Conservation (phyloP, 1,284 basidiomycete genomes). For the Porogramme epimiltina region DNA sequence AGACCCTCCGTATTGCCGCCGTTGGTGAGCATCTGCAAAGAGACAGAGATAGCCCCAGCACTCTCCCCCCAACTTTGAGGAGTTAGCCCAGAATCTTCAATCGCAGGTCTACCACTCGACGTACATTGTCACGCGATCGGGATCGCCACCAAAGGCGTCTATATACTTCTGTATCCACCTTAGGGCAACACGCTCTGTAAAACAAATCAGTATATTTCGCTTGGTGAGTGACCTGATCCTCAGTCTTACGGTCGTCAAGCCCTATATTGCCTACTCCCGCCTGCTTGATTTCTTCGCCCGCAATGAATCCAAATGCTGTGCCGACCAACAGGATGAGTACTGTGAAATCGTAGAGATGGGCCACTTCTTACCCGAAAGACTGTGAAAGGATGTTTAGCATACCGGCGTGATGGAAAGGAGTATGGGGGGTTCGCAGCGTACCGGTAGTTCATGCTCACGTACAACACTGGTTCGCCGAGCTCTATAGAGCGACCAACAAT, state of each 20-base stretch:
- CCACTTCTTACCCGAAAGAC: not conserved
- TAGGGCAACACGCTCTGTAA: conserved; percentile 23
- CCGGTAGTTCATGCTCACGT: conserved; percentile 19
- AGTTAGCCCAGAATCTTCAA: too few relatives aligned
- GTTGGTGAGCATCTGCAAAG: conserved; percentile 34
- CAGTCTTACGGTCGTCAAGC: conserved; percentile 48
- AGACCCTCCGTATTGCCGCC: conserved; percentile 33
- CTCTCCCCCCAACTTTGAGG: conserved; percentile 41
- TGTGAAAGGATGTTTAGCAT: not conserved
- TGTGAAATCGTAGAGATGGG: not conserved
- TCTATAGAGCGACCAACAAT: conserved; percentile 37
- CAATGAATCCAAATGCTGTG: conserved; percentile 15
- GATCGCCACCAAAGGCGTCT: conserved; percentile 62
- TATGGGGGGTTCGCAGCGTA: too few relatives aligned
- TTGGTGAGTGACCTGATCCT: too few relatives aligned
- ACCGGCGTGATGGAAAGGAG: not conserved
- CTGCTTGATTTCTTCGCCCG: conserved; percentile 45
- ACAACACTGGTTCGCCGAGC: conserved; percentile 31
- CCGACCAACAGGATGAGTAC: not conserved
- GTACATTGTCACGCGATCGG: conserved; percentile 56
- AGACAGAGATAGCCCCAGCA: conserved; percentile 41
- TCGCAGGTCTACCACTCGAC: conserved; percentile 17
- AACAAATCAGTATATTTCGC: too few relatives aligned
- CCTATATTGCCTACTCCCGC: conserved; percentile 57
- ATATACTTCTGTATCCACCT: conserved; percentile 60